Conservation (phyloP, 2,329 filamentous ascomycete species). For the Claviceps sp. region DNA sequence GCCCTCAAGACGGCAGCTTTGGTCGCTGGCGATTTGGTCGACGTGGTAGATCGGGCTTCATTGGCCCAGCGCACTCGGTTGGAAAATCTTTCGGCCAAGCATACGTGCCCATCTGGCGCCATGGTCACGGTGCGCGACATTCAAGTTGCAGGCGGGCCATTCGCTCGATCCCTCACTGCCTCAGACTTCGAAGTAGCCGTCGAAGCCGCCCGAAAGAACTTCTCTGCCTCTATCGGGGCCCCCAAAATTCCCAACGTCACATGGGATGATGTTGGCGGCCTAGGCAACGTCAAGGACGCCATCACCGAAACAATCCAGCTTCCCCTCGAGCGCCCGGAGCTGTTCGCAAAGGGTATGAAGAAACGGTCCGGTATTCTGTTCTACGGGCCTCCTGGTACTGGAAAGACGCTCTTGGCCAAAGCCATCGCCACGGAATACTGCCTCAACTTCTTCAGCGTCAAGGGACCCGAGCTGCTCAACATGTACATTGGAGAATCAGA, state of each 20-base stretch:
- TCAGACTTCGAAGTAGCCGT: slow-evolving; percentile 86
- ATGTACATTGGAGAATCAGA: slow-evolving; percentile 96
- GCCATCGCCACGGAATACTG: slow-evolving; percentile 90
- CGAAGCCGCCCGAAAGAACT: slow-evolving; percentile 92
- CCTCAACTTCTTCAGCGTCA: slow-evolving; percentile 89
- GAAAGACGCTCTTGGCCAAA: slow-evolving; percentile 85
- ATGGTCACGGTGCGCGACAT: slow-evolving; percentile 63
- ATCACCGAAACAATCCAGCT: slow-evolving; percentile 93
- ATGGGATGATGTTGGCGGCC: slow-evolving; percentile 90
- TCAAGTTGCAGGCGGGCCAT: slow-evolving; percentile 73
- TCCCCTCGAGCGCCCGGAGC: slow-evolving; percentile 77
- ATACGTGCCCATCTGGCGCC: slow-evolving; percentile 19
- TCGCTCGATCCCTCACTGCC: slow-evolving; percentile 65
- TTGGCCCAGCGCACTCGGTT: slow-evolving; percentile 65
- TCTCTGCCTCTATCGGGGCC: slow-evolving; percentile 91
- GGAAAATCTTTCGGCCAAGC: slow-evolving; percentile 50
- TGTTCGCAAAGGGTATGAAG: slow-evolving; percentile 96
- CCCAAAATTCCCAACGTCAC: slow-evolving; percentile 96
- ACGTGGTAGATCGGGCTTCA: slow-evolving; percentile 82
- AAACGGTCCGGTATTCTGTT: slow-evolving; percentile 90
- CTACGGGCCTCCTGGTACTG: slow-evolving; percentile 81
- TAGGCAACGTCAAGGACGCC: slow-evolving; percentile 92
- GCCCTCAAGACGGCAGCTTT: slow-evolving; percentile 92
- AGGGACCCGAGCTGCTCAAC: slow-evolving; percentile 81
- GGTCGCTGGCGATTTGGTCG: slow-evolving; percentile 85